Conservation (phyloP, 2,329 filamentous ascomycete genomes). For the Teratosphaeria viscida region DNA sequence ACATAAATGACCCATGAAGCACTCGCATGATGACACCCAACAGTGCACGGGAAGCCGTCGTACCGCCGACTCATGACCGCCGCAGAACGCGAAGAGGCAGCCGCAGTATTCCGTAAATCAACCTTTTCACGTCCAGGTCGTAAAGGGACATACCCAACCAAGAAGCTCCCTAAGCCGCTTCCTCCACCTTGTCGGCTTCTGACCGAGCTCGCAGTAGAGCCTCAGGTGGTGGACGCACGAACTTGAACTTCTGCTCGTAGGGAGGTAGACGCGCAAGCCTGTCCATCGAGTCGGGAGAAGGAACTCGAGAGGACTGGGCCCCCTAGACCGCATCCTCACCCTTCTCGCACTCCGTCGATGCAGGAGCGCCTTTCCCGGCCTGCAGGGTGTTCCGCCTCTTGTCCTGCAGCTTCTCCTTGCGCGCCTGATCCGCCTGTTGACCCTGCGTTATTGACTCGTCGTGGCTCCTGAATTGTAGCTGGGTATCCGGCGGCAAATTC, state of each 20-base stretch:
- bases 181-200: background rate
- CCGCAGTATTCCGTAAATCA: no score
- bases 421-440: constrained; percentile 79
- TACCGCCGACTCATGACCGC: no score
- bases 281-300: background rate
- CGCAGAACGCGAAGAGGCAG: background rate
- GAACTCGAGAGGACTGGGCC: background rate
- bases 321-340: background rate
- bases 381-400: constrained; percentile 33
- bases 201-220: background rate
- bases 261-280: background rate
- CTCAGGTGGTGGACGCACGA: background rate
- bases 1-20: background rate
- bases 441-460: constrained; percentile 91
- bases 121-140: background rate
- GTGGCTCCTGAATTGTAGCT: constrained; percentile 90
- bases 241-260: background rate
- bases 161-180: background rate
- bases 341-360: background rate
- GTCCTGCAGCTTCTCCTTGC: constrained; percentile 63
- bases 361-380: constrained; percentile 9
- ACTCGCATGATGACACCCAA: background rate
- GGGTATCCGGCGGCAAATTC: constrained; percentile 75
- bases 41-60: background rate
- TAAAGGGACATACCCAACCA: background rate